Evolutionary conservation across 2,329 filamentous ascomycete species (phyloP).

Genomic region (Neoarthrinium moseri): DNA sequence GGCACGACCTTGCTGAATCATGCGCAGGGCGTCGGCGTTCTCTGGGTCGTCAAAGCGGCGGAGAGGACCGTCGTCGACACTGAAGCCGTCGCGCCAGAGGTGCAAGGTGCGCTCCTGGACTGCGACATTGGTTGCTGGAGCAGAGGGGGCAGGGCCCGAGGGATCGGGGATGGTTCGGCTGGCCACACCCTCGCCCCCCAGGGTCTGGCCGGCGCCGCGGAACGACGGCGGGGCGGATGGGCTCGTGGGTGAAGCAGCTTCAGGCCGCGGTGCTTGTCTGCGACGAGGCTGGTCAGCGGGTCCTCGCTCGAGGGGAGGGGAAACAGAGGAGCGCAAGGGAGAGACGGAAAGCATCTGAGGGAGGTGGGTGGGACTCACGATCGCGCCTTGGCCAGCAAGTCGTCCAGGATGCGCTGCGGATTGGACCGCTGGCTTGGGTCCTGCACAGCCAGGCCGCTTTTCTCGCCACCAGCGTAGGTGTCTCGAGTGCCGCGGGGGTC

Average conservation of each 20-base stretch:
- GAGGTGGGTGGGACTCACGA: slow-evolving; percentile 42
- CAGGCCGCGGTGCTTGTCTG: slow-evolving; percentile 3
- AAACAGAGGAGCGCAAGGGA: neutral
- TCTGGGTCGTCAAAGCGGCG: slow-evolving; percentile 76
- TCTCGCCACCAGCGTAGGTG: slow-evolving; percentile 81
- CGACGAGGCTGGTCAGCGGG: neutral
- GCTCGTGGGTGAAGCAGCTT: slow-evolving; percentile 39
- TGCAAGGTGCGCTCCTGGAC: slow-evolving; percentile 70
- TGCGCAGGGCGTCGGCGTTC: slow-evolving; percentile 68
- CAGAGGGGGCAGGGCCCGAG: slow-evolving; percentile 21
- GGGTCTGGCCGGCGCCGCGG: slow-evolving; percentile 69
- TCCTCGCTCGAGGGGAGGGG: neutral
- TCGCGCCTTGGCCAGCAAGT: slow-evolving; percentile 63
- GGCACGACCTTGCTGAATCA: slow-evolving; percentile 75
- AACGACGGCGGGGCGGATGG: slow-evolving; percentile 55
- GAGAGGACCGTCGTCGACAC: slow-evolving; percentile 77
- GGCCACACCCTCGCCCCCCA: slow-evolving; percentile 74
- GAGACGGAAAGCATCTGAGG: neutral
- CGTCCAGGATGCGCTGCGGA: slow-evolving; percentile 56
- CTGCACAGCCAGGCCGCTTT: slow-evolving; percentile 70
- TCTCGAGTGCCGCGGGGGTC: slow-evolving; percentile 62
- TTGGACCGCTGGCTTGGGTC: slow-evolving; percentile 53
- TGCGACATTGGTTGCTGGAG: slow-evolving; percentile 34
- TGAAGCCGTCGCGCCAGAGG: slow-evolving; percentile 83
- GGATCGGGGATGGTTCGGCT: slow-evolving; percentile 69